phyloP scores from a whole-genome alignment of 257 asterid species.

The Misopates orontium region DNA sequence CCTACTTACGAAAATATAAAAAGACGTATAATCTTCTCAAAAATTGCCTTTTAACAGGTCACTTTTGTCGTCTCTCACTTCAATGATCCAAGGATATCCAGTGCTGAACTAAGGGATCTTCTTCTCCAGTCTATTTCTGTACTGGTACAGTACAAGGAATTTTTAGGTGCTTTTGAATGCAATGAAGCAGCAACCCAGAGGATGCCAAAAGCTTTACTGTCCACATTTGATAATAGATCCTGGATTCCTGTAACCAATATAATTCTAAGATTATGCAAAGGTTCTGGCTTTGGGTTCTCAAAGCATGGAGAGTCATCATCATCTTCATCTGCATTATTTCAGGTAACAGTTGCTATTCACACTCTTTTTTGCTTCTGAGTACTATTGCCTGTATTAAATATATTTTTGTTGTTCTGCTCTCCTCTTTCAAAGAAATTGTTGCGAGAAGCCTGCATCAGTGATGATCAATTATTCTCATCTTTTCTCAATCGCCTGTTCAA shows the following conservation, averaged over 20 bases:
- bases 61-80: slow-evolving; percentile 84
- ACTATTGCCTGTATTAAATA: slow-evolving; percentile 16
- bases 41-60: slow-evolving; percentile 47
- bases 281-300: slow-evolving; percentile 78
- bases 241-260: slow-evolving; percentile 95
- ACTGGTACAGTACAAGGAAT: slow-evolving; percentile 82
- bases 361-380: slow-evolving; percentile 18
- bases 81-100: slow-evolving; percentile 88
- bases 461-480: slow-evolving; percentile 71
- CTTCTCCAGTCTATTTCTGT: slow-evolving; percentile 93
- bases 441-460: slow-evolving; percentile 74
- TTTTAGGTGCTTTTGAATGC: slow-evolving; percentile 80
- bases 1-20: not conserved
- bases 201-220: slow-evolving; percentile 82
- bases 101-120: slow-evolving; percentile 88
- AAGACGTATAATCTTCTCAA: not conserved
- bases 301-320: slow-evolving; percentile 86
- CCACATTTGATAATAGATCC: slow-evolving; percentile 87
- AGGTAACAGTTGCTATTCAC: slow-evolving; percentile 41
- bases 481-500: slow-evolving; percentile 86
- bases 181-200: slow-evolving; percentile 69
- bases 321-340: slow-evolving; percentile 74
- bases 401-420: slow-evolving; percentile 5
- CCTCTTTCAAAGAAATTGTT: slow-evolving; percentile 55
- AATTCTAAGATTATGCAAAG: slow-evolving; percentile 75